These are phyloP conservation scores for Neofusicoccum kwambonambiense DNA, from an alignment of 2,329 filamentous ascomycete species.

Conservation along the genomic window DNA sequence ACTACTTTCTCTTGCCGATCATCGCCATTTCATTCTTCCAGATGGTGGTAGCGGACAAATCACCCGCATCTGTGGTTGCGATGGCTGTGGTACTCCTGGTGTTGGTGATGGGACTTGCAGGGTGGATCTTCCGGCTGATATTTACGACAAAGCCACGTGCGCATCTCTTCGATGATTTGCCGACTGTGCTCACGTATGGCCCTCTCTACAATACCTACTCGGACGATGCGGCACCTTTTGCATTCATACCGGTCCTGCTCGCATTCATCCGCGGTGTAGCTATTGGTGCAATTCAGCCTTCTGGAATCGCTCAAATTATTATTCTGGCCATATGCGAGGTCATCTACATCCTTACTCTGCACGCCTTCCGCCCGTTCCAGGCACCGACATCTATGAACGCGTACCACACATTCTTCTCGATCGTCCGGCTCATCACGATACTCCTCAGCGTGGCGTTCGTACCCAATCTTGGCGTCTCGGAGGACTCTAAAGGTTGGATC, in stretches of 20 bases:
- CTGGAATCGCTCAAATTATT: constrained; percentile 89
- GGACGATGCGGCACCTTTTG: constrained; percentile 87
- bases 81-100: constrained; percentile 74
- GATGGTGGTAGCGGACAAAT: constrained; percentile 70
- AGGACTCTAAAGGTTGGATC: constrained; percentile 87
- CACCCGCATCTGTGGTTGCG: constrained; percentile 68
- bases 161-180: constrained; percentile 88
- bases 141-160: constrained; percentile 77
- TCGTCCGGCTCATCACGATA: constrained; percentile 68
- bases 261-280: constrained; percentile 85
- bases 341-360: constrained; percentile 79
- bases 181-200: constrained; percentile 85
- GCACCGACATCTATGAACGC: constrained; percentile 95
- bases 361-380: constrained; percentile 88
- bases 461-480: constrained; percentile 73
- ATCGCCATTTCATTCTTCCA: constrained; percentile 89
- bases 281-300: constrained; percentile 88
- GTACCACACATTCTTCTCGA: constrained; percentile 83
- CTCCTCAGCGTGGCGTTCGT: constrained; percentile 66
- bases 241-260: constrained; percentile 79
- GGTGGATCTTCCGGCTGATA: constrained; percentile 80
- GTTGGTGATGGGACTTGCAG: constrained; percentile 68
- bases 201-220: constrained; percentile 97
- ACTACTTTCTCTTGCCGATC: constrained; percentile 86
- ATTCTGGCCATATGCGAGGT: constrained; percentile 93